These are phyloP conservation scores for Beta macrorhiza DNA, from an alignment of 179 eudicot species.

Conservation along the genomic window DNA sequence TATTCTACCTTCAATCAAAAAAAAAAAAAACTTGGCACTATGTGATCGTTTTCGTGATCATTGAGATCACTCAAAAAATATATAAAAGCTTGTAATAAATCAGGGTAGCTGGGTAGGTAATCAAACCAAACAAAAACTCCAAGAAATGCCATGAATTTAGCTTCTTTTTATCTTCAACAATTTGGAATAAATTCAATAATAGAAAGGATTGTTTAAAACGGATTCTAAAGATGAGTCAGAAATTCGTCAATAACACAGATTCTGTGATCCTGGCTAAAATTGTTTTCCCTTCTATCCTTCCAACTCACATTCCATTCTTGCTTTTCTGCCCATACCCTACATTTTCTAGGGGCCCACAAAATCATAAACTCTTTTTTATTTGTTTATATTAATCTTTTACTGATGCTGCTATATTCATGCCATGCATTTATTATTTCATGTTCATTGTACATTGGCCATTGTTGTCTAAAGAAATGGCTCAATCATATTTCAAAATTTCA, in stretches of 20 bases:
- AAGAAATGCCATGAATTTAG: conserved; percentile 7
- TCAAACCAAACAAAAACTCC: background rate
- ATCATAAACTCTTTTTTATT: conserved; percentile 9
- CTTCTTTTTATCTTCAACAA: background rate
- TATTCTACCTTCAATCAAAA: no score
- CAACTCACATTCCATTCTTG: conserved; percentile 13
- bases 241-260: conserved; percentile 15
- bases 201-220: background rate
- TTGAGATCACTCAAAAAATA: background rate
- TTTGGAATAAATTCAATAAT: background rate
- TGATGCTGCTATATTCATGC: background rate
- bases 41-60: no score
- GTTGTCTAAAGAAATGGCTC: background rate
- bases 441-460: conserved; percentile 18
- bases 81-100: background rate
- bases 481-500: background rate
- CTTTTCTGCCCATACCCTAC: background rate
- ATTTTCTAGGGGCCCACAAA: conserved; percentile 7
- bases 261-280: conserved; percentile 9
- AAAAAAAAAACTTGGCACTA: no score
- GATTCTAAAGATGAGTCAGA: background rate
- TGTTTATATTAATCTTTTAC: background rate
- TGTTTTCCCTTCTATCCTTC: conserved; percentile 2
- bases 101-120: background rate
- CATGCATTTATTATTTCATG: conserved; percentile 3